Evolutionary conservation across 768 basidiomycete genomes (phyloP).

Genomic region (Macrolepiota fuliginosa): DNA sequence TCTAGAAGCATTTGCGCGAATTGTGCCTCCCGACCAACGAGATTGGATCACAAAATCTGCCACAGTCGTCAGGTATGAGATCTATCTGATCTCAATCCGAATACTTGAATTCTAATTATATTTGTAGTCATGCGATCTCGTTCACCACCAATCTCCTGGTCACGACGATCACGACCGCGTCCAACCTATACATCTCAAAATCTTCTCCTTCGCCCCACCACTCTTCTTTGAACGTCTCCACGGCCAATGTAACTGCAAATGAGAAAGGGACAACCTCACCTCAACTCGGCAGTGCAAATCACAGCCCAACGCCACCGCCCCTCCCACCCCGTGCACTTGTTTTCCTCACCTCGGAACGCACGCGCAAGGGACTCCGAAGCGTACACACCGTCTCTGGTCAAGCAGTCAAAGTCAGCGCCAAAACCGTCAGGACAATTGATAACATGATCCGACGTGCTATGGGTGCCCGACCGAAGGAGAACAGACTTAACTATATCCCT

Average conservation of each 20-base stretch:
- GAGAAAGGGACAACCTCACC: conserved; percentile 13
- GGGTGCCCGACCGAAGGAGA: conserved; percentile 40
- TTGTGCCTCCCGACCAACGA: conserved; percentile 63
- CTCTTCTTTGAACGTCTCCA: conserved; percentile 14
- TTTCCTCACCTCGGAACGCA: conserved; percentile 58
- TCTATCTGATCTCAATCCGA: neutral
- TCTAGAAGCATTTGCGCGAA: conserved; percentile 54
- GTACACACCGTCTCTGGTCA: conserved; percentile 66
- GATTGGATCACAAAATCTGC: conserved; percentile 69
- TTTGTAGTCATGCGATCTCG: conserved; percentile 61
- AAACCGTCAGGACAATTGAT: conserved; percentile 62
- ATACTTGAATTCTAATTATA: conserved; percentile 8
- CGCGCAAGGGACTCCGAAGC: conserved; percentile 53
- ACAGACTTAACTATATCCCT: conserved; percentile 19
- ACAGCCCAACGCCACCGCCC: conserved; percentile 23
- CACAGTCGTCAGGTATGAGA: conserved; percentile 55
- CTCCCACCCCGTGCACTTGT: conserved; percentile 45
- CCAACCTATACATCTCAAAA: conserved; percentile 59
- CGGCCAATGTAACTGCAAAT: neutral
- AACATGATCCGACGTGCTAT: conserved; percentile 55
- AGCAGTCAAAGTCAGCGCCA: conserved; percentile 63
- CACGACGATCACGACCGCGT: conserved; percentile 58
- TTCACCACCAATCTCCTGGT: conserved; percentile 61
- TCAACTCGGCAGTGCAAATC: conserved; percentile 12
- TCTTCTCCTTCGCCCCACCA: conserved; percentile 50